Evolutionary conservation across 441 rosid species (phyloP).

Genomic region (Omphalea diandra): DNA sequence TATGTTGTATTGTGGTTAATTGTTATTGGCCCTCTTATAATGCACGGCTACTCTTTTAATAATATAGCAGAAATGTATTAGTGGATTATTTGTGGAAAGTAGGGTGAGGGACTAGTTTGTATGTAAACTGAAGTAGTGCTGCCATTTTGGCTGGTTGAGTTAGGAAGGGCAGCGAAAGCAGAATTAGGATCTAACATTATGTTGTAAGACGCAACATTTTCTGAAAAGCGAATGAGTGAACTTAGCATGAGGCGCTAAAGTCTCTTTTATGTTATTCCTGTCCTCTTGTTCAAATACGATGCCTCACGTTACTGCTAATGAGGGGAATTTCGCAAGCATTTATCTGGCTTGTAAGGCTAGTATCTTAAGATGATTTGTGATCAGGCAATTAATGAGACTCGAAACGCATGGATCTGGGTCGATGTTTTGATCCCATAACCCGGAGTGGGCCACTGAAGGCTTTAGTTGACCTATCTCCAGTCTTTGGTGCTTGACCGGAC

Average conservation of each 20-base stretch:
- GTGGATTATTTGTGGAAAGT: too few relatives aligned
- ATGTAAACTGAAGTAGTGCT: constrained; percentile 6
- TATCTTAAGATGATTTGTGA: too few relatives aligned
- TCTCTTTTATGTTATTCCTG: background rate
- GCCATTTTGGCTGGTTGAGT: constrained; percentile 28
- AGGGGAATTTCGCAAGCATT: too few relatives aligned
- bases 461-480: too few relatives aligned
- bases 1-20: constrained; percentile 6
- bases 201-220: background rate
- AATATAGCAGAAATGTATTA: background rate
- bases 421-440: too few relatives aligned
- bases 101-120: background rate
- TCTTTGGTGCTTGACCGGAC: too few relatives aligned
- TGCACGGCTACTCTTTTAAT: background rate
- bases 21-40: constrained; percentile 7
- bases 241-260: background rate
- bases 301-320: too few relatives aligned
- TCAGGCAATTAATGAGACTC: too few relatives aligned
- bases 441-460: too few relatives aligned
- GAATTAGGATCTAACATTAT: constrained; percentile 20
- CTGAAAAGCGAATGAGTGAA: background rate
- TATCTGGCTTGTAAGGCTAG: too few relatives aligned
- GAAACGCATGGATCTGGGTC: too few relatives aligned
- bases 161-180: constrained; percentile 23
- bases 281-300: too few relatives aligned